Evolutionary conservation across 176 grass and related monocot species (phyloP).

Genomic region (Chrysopogon serrulatus): DNA sequence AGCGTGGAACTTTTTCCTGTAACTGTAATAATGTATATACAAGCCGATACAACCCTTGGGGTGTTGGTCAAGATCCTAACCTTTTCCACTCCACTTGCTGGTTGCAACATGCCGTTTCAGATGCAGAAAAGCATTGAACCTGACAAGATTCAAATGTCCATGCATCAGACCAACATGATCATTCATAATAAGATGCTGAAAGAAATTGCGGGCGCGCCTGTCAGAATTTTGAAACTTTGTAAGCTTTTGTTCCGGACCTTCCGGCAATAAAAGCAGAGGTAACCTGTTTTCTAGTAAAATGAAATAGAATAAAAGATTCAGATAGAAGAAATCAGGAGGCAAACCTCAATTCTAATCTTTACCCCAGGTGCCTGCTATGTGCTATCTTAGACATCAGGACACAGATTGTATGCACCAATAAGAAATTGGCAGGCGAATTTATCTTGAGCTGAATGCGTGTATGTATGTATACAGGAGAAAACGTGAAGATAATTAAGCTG

Average conservation of each 20-base stretch:
- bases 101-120: neutral
- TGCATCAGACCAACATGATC: neutral
- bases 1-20: neutral
- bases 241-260: neutral
- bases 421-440: neutral
- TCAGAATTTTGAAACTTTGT: neutral
- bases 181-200: neutral
- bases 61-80: slow-evolving; percentile 9
- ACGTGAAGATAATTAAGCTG: no score
- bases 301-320: neutral
- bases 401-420: no score
- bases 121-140: neutral
- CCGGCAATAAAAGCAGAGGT: neutral
- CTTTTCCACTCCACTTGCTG: neutral
- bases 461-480: no score
- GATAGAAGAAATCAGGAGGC: neutral
- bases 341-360: no score
- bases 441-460: neutral
- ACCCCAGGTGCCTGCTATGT: no score
- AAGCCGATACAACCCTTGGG: neutral
- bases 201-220: neutral
- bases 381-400: no score
- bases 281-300: neutral
- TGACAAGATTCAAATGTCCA: neutral
- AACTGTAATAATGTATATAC: slow-evolving; percentile 21